Evolutionary conservation across 306 rosid genomes (phyloP).

Genomic region (Ormosia semicastrata): DNA sequence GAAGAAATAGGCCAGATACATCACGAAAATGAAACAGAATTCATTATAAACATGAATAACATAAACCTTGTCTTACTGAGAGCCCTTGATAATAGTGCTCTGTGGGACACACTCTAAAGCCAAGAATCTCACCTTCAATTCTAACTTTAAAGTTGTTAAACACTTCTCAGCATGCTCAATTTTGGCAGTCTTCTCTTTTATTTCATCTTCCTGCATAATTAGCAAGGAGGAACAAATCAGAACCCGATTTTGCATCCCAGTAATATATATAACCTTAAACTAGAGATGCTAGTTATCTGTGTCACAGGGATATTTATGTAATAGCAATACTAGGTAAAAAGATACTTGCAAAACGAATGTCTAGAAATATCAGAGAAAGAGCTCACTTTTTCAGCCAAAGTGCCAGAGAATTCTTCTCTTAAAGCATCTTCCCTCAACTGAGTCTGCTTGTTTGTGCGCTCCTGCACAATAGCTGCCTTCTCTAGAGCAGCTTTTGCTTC

Average conservation of each 20-base stretch:
- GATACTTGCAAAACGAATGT: background rate
- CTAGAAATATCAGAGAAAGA: background rate
- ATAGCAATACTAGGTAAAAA: background rate
- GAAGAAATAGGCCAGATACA: background rate
- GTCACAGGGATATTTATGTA: background rate
- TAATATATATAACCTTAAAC: background rate
- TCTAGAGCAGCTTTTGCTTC: constrained; percentile 89
- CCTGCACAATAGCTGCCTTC: constrained; percentile 84
- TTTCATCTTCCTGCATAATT: constrained; percentile 74
- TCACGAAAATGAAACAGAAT: background rate
- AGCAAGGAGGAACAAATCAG: constrained; percentile 30
- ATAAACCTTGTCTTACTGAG: background rate
- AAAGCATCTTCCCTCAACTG: constrained; percentile 90
- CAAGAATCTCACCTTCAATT: constrained; percentile 70
- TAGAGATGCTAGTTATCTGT: background rate
- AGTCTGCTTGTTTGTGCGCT: constrained; percentile 70
- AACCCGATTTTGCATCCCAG: background rate
- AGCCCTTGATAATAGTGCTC: background rate
- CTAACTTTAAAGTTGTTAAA: constrained; percentile 67
- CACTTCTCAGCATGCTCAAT: constrained; percentile 80
- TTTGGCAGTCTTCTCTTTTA: constrained; percentile 65
- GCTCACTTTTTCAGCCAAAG: constrained; percentile 78
- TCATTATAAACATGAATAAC: background rate
- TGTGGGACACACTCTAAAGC: background rate
- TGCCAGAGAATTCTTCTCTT: constrained; percentile 74